Evolutionary conservation across 176 grass and related monocot genomes (phyloP).

Genomic region (Carex parvula): DNA sequence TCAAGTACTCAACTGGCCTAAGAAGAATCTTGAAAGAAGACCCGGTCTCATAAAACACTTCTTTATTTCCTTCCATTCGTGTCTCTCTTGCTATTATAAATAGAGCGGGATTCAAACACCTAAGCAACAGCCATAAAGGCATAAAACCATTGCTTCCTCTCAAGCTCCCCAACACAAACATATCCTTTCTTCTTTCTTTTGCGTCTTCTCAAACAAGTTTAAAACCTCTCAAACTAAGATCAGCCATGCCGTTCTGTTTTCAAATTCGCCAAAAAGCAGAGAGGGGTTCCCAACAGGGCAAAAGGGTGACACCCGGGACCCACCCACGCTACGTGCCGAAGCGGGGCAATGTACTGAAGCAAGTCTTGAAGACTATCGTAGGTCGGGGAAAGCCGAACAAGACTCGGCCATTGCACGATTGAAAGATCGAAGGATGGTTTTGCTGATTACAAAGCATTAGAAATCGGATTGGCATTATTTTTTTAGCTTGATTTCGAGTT

Average conservation of each 20-base stretch:
- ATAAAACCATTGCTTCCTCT: neutral
- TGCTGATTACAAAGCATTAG: neutral
- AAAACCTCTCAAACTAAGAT: constrained; percentile 1
- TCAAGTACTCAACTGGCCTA: neutral
- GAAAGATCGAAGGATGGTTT: neutral
- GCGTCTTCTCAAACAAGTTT: neutral
- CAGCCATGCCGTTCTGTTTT: neutral
- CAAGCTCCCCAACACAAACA: neutral
- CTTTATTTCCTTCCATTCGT: neutral
- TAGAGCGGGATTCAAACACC: neutral
- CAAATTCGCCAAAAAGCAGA: neutral
- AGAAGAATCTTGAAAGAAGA: constrained; percentile 1
- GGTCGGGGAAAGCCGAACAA: neutral
- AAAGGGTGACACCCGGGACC: neutral
- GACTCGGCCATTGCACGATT: neutral
- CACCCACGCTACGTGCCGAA: neutral
- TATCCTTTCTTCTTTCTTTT: neutral
- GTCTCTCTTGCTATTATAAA: neutral
- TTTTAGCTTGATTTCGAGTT: neutral
- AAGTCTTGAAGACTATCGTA: neutral
- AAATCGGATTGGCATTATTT: neutral
- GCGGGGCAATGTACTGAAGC: neutral
- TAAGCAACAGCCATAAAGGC: neutral
- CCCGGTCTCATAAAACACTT: neutral
- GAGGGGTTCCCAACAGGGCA: neutral